phyloP scores from a whole-genome alignment of 169 alveolate species.

The Plasmodium ovale region DNA sequence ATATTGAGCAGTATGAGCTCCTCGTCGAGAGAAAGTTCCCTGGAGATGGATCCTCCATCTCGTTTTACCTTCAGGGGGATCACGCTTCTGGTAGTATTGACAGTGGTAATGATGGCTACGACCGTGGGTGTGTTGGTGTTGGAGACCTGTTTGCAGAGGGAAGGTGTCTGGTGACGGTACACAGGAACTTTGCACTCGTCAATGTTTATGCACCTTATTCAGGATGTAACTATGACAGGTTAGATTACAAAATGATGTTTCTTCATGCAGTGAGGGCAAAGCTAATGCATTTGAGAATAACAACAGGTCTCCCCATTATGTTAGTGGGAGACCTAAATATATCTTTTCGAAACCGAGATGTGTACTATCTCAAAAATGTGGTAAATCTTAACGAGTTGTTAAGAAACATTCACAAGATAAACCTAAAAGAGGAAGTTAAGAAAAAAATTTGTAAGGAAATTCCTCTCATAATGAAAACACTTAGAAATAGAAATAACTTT shows the following conservation, averaged over 20 bases:
- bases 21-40: constrained; percentile 19
- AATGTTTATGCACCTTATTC: constrained; percentile 78
- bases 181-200: constrained; percentile 47
- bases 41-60: constrained; percentile 31
- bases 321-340: constrained; percentile 77
- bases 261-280: constrained; percentile 75
- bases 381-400: constrained; percentile 24
- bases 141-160: constrained; percentile 67
- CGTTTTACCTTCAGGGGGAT: constrained; percentile 8
- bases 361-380: constrained; percentile 34
- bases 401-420: constrained; percentile 7
- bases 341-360: constrained; percentile 61
- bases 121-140: background rate
- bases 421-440: constrained; percentile 28
- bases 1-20: constrained; percentile 5
- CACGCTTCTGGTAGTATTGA: background rate
- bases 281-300: constrained; percentile 33
- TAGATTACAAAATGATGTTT: constrained; percentile 72
- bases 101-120: background rate
- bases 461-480: constrained; percentile 38
- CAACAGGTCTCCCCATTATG: constrained; percentile 76
- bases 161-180: constrained; percentile 56
- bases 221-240: constrained; percentile 65
- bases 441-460: constrained; percentile 2
- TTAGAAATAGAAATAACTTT: constrained; percentile 23